phyloP scores from a whole-genome alignment of 495 filamentous ascomycete genomes.

The Aspergillus ellipticus region DNA sequence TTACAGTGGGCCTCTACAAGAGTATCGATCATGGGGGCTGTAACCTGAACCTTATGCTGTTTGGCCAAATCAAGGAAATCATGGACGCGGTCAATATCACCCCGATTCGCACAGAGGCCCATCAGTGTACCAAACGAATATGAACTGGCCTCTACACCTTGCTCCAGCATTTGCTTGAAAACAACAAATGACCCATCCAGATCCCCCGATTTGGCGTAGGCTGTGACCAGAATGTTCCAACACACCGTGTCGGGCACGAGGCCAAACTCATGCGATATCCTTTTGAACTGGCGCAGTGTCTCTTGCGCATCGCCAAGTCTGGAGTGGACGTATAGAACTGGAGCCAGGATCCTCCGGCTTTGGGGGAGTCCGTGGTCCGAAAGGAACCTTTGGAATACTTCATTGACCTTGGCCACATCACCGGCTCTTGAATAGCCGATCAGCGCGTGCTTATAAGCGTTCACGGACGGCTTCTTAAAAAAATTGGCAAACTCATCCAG shows the following conservation, averaged over 20 bases:
- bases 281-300: constrained; percentile 56
- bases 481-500: constrained; percentile 49
- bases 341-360: constrained; percentile 33
- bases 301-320: constrained; percentile 56
- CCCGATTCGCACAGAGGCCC: constrained; percentile 63
- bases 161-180: constrained; percentile 53
- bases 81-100: constrained; percentile 67
- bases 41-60: constrained; percentile 35
- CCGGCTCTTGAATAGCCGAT: constrained; percentile 28
- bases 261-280: constrained; percentile 49
- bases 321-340: constrained; percentile 64
- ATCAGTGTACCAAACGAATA: constrained; percentile 70
- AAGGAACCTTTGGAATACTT: constrained; percentile 31
- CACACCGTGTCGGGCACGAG: constrained; percentile 50
- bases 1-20: constrained; percentile 67
- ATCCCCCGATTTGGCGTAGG: constrained; percentile 62
- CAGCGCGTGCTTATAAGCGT: constrained; percentile 31
- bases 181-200: constrained; percentile 56
- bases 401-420: constrained; percentile 26
- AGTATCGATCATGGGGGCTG: constrained; percentile 54
- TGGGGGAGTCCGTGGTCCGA: constrained; percentile 34
- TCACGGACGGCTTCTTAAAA: constrained; percentile 20
- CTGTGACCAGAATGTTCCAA: constrained; percentile 78
- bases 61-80: constrained; percentile 58
- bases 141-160: constrained; percentile 44